Base-by-base conservation (phyloP, 2,329 filamentous ascomycete species). In the Penicillium sp. region DNA sequence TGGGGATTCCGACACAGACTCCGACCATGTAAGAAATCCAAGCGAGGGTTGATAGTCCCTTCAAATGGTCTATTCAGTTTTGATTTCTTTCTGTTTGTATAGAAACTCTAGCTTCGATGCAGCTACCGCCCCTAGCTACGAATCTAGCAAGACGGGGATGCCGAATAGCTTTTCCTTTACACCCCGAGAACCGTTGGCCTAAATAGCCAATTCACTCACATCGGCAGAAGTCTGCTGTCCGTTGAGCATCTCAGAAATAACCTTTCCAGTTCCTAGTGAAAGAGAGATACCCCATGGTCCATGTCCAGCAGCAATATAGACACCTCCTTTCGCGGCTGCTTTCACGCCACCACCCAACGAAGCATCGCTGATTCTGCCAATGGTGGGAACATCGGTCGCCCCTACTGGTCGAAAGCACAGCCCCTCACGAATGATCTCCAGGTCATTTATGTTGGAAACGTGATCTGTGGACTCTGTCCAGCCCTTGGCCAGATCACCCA, bases 371-470 rank as follows among this genome's bases (percentile, higher is more conserved):
- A 88, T 64, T 21, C 76, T 69, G 3, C 73, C 68, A 7, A 90
- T 56, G 17, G 88, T 77, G 0, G 86, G 86, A 17, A 70, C 71
- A 0, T 84, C 86, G 35, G 71, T 75, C 1, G 72, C 65, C 15
- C 83, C 83, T 2, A 86, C 76, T 0, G 86, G 86, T 9, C 87
- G 75, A 65, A 87, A 89, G 59, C 86, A 91, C 41, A 90, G 59
- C 0, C 78, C 79, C 50, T 82, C 76, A 23, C 82, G 73, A 8
- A 87, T 58, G 9, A 86, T 65, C 48, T 86, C 73, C 11, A 87
- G 48, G 33, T 81, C 78, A 28, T 76, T 70, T 0, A 60, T 56
- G 3, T 66, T 68, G 1, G 62, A 55, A 0, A 57, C 54, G 3
- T 59, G 54, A 2, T 57, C 54, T 0, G 33, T 42, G 1, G 50